Percentiles rank a stretch among this genome's conserved stretches.
Conservation (phyloP, 2,329 filamentous ascomycete genomes). For the Shiraia bambusicola region DNA sequence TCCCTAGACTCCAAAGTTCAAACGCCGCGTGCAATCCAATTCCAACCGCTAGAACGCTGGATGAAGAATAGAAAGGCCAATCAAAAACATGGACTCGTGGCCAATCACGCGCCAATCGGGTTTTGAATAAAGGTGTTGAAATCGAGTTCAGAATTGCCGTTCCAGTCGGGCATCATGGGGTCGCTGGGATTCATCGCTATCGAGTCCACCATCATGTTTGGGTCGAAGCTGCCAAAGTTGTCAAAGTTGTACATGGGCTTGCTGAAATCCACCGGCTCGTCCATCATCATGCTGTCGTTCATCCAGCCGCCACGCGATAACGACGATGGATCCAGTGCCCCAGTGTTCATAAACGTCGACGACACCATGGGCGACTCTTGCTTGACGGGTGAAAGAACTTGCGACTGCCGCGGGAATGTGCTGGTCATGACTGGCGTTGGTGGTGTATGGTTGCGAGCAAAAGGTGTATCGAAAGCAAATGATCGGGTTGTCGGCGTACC, state of each 20-base stretch:
- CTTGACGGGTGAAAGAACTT: conserved; percentile 33
- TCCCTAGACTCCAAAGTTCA: conserved; percentile 4
- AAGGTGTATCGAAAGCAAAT: conserved; percentile 34
- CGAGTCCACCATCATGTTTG: conserved; percentile 38
- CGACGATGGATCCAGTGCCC: conserved; percentile 33
- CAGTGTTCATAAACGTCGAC: conserved; percentile 31
- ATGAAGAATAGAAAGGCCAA: conserved; percentile 25
- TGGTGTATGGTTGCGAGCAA: conserved; percentile 37
- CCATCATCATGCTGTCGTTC: conserved; percentile 41
- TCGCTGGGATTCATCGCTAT: conserved; percentile 31
- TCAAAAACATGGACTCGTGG: conserved; percentile 13
- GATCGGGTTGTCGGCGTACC: conserved; percentile 43
- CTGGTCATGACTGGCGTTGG: conserved; percentile 44
- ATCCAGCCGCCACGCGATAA: conserved; percentile 35
- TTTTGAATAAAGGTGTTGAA: conserved; percentile 43
- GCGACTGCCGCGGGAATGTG: conserved; percentile 40
- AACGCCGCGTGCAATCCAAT: conserved; percentile 24
- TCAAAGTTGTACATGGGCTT: conserved; percentile 40
- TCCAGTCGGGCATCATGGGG: conserved; percentile 41
- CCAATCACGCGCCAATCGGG: conserved; percentile 34
- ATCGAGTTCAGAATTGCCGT: conserved; percentile 37
- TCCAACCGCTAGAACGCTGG: conserved; percentile 41
- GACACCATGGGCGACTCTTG: conserved; percentile 35
- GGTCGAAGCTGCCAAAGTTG: conserved; percentile 33
- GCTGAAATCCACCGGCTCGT: conserved; percentile 38